Evolutionary conservation across 208 protist genomes (phyloP).

Genomic region (Phytomonas sp.): DNA sequence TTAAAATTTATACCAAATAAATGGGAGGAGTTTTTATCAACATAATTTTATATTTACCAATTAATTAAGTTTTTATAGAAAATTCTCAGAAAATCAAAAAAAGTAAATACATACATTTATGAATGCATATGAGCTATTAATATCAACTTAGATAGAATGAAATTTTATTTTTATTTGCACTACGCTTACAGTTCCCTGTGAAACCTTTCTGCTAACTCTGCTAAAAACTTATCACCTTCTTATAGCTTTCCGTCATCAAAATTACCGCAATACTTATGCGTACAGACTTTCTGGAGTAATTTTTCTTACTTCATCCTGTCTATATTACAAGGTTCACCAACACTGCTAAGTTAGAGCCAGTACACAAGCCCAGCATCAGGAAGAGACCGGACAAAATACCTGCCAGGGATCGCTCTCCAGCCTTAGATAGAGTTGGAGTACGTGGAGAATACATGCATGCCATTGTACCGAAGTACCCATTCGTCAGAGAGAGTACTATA

Average conservation of each 20-base stretch:
- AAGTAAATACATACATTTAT: neutral
- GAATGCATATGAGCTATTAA: neutral
- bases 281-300: neutral
- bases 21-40: neutral
- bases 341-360: conserved; percentile 22
- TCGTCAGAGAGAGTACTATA: conserved; percentile 42
- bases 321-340: conserved; percentile 13
- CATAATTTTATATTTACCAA: neutral
- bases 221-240: neutral
- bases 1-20: neutral
- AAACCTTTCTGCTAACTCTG: neutral
- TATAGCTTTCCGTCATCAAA: neutral
- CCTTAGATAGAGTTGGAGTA: conserved; percentile 29
- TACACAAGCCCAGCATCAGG: conserved; percentile 44
- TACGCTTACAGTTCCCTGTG: neutral
- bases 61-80: conserved; percentile 3
- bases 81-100: neutral
- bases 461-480: conserved; percentile 73
- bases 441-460: conserved; percentile 52
- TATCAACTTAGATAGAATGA: neutral
- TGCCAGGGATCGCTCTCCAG: conserved; percentile 57
- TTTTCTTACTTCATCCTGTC: neutral
- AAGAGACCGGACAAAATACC: conserved; percentile 31
- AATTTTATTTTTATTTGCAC: neutral
- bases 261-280: neutral